phyloP scores from a whole-genome alignment of 1,284 basidiomycete species.

The Cronartium quercuum region DNA sequence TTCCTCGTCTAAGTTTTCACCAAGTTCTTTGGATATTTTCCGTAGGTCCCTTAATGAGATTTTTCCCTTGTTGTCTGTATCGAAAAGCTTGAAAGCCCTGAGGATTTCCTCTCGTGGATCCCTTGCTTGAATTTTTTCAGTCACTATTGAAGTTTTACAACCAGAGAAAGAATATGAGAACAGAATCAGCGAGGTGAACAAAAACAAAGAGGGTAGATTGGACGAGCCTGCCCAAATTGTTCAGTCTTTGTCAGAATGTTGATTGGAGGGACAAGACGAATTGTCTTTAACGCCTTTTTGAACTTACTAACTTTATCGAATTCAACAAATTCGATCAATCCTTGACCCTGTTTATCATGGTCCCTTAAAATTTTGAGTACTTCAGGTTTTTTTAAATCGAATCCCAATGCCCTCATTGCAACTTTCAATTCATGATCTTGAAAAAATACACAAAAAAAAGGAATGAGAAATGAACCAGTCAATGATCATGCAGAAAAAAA shows the following conservation, averaged over 20 bases:
- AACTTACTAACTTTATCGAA: constrained; percentile 92
- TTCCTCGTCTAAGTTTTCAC: constrained; percentile 90
- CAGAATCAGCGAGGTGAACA: background rate
- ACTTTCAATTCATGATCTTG: constrained; percentile 96
- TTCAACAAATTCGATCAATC: constrained; percentile 89
- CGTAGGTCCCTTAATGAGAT: constrained; percentile 85
- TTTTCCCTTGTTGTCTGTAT: constrained; percentile 91
- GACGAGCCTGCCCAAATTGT: constrained; percentile 12
- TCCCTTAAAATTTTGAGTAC: constrained; percentile 90
- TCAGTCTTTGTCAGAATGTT: constrained; percentile 18
- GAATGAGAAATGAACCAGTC: no score
- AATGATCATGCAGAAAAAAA: background rate
- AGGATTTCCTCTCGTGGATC: constrained; percentile 96
- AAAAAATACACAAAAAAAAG: background rate
- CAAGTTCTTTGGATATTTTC: constrained; percentile 93
- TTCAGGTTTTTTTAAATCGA: constrained; percentile 97
- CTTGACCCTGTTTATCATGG: constrained; percentile 79
- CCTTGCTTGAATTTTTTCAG: constrained; percentile 79
- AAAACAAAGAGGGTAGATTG: constrained; percentile 1
- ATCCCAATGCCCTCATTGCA: constrained; percentile 93
- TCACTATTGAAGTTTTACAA: constrained; percentile 58
- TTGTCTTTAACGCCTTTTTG: background rate
- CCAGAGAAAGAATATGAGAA: background rate
- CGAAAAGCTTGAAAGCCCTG: constrained; percentile 90
- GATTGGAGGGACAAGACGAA: background rate